These are phyloP conservation scores for Ceratocystis alfenasii DNA, from an alignment of 2,329 filamentous ascomycete species.

Conservation along the genomic window DNA sequence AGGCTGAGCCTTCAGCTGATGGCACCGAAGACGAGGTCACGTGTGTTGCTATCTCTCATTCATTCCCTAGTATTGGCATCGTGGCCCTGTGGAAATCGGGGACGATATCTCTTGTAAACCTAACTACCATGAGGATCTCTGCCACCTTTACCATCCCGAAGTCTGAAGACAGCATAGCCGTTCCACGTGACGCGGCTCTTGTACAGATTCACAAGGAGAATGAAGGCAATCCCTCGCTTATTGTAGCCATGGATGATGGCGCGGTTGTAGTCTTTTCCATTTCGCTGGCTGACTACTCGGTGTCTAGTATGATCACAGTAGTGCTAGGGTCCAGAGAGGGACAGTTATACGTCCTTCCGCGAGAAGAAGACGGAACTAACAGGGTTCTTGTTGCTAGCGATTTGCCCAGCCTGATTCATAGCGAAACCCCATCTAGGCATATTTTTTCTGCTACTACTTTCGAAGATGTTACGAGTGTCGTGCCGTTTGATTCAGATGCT, in stretches of 20 bases:
- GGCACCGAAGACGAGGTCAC: constrained; percentile 58
- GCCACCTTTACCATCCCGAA: constrained; percentile 50
- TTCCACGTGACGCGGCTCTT: constrained; percentile 71
- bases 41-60: constrained; percentile 62
- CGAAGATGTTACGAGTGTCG: constrained; percentile 70
- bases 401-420: constrained; percentile 87
- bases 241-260: constrained; percentile 86
- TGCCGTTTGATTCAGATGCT: constrained; percentile 66
- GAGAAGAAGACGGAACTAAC: constrained; percentile 41
- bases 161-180: constrained; percentile 55
- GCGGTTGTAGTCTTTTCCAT: constrained; percentile 76
- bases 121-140: constrained; percentile 53
- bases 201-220: constrained; percentile 59
- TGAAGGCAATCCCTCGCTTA: constrained; percentile 55
- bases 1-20: constrained; percentile 37
- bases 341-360: constrained; percentile 64
- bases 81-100: constrained; percentile 83
- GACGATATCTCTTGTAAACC: constrained; percentile 59
- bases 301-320: constrained; percentile 65
- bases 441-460: constrained; percentile 91
- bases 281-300: constrained; percentile 44
- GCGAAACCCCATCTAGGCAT: constrained; percentile 51
- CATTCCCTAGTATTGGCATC: constrained; percentile 55
- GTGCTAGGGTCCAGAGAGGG: constrained; percentile 51
- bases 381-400: constrained; percentile 91